phyloP scores from a whole-genome alignment of 371 early-diverging fungal genomes.

The Mortierella sp. region DNA sequence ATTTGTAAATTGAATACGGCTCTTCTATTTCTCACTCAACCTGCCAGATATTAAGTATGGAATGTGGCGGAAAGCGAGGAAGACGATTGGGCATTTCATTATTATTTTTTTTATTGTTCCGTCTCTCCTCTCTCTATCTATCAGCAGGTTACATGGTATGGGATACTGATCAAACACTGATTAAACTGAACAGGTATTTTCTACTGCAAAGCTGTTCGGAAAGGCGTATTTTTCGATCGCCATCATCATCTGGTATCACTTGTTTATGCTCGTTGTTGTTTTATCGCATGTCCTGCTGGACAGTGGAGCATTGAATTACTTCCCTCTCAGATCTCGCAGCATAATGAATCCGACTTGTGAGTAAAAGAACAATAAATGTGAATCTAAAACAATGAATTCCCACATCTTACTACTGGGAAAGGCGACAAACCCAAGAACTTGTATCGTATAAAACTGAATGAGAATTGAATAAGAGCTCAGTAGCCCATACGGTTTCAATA shows the following conservation, averaged over 20 bases:
- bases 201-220: background rate
- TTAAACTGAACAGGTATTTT: background rate
- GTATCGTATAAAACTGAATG: background rate
- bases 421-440: background rate
- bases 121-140: background rate
- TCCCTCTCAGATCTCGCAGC: too few species aligned
- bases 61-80: background rate
- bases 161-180: constrained; percentile 17
- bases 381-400: background rate
- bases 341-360: too few species aligned
- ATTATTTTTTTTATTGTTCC: background rate
- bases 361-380: too few species aligned
- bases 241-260: constrained; percentile 33
- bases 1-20: background rate
- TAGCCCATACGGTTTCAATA: background rate
- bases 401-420: background rate
- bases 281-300: background rate
- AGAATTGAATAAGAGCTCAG: background rate
- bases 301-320: background rate
- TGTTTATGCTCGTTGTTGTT: background rate
- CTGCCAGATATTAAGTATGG: background rate
- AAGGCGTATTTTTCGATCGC: background rate
- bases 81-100: background rate
- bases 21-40: background rate
- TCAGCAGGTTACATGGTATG: background rate